Base-by-base conservation (phyloP, 371 early-diverging fungal species). In the Apophysomyces elegans region DNA sequence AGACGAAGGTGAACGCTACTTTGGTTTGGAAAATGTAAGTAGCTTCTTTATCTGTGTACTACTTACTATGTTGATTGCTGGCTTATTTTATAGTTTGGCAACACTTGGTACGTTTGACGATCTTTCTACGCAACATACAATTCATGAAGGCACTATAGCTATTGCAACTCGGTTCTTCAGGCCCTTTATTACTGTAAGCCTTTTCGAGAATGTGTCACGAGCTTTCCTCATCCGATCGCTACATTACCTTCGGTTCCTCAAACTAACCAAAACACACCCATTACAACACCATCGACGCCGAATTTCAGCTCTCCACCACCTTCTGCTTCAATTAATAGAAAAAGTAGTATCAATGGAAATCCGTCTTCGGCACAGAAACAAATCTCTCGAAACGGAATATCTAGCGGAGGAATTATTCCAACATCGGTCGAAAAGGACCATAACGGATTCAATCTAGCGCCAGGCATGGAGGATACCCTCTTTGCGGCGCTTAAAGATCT, bases 101-200 rank as follows among this genome's bases (percentile, higher is more conserved):
- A 94, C 78, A 94, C 95, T 36, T 95, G 95, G 93, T 94, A 87
- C 73, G 70, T 11, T 44, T 12, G n/a, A 1, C 21, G 18, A 50
- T 50, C 54, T 35, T 21, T 50, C 8, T 13, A 8, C 9, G 21
- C 16, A 21, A 11, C 21, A 50, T 9, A 50, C 18, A 18, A 50
- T 26, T 50, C 21, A 39, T 56, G 14, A 46, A 16, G 14, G 37
- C 32, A 26, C 16, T 35, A 44, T 63, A 92, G 97, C 74, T 98
- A 98, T 74, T 92, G 95, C 74, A 98, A 97, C 81, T 96, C 97
- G 7, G 93, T 98, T 21, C 80, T 98, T 5, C 98, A 98, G 81
- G 94, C 96, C 9, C 88, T 98, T 61, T 98, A 97, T 82, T 96
- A 91, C 68, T 96, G 97, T 76, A 89, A 89, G 60, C 95, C 97